phyloP scores from a whole-genome alignment of 1,139 yeast species.

The Nematodospora anomalae region DNA sequence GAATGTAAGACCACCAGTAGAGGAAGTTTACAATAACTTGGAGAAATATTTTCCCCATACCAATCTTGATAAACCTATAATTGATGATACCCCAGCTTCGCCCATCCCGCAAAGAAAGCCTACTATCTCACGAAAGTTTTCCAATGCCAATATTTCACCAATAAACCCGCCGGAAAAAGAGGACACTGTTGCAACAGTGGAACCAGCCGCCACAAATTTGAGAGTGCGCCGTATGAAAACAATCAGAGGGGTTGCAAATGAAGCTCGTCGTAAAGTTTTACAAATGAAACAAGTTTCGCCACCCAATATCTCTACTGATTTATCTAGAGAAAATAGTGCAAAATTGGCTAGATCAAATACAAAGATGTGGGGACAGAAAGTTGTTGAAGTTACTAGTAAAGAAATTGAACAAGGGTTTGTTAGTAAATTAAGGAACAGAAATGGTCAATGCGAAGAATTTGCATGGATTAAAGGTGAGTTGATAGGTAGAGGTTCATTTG shows the following conservation, averaged over 20 bases:
- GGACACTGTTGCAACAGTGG: slow-evolving; percentile 12
- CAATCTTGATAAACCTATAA: slow-evolving; percentile 87
- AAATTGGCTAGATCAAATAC: slow-evolving; percentile 73
- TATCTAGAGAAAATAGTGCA: slow-evolving; percentile 11
- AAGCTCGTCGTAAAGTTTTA: slow-evolving; percentile 65
- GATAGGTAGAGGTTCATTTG: slow-evolving; percentile 96
- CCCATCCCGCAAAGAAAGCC: slow-evolving; percentile 24
- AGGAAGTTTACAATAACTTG: slow-evolving; percentile 85
- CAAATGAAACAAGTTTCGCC: slow-evolving; percentile 23
- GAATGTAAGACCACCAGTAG: slow-evolving; percentile 88
- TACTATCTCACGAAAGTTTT: slow-evolving; percentile 47
- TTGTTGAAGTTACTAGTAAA: slow-evolving; percentile 83
- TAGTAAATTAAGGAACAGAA: slow-evolving; percentile 55
- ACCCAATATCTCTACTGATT: slow-evolving; percentile 14
- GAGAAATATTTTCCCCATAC: slow-evolving; percentile 92
- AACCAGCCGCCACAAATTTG: slow-evolving; percentile 29
- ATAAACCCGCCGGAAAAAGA: slow-evolving; percentile 19
- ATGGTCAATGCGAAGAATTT: slow-evolving; percentile 76
- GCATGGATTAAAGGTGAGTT: slow-evolving; percentile 98
- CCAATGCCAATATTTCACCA: slow-evolving; percentile 49
- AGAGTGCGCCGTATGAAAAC: slow-evolving; percentile 64
- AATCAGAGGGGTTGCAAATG: slow-evolving; percentile 88
- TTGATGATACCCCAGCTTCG: slow-evolving; percentile 74
- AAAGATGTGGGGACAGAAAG: slow-evolving; percentile 96
- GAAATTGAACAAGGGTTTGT: slow-evolving; percentile 60